Percentiles rank a stretch among this genome's conserved stretches.
phyloP scores from a whole-genome alignment of 176 grass and related monocot genomes.

The Themeda triandra region DNA sequence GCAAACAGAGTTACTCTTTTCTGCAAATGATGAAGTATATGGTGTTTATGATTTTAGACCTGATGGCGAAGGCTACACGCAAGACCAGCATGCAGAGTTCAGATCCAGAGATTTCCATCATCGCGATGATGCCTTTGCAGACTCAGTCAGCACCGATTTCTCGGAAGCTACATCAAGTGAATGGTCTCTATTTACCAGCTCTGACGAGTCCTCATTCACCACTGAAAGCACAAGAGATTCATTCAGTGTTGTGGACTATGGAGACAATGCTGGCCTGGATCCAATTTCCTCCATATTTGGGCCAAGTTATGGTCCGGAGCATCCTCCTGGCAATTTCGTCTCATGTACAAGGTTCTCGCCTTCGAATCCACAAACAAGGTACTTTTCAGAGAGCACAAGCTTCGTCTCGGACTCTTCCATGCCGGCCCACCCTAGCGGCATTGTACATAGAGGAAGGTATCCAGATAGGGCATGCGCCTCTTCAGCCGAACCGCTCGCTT shows the following conservation, averaged over 20 bases:
- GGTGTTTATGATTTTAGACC: conserved; percentile 65
- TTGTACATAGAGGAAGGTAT: conserved; percentile 86
- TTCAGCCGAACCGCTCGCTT: conserved; percentile 41
- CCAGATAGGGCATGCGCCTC: conserved; percentile 44
- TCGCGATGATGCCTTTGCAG: conserved; percentile 52
- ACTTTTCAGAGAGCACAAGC: conserved; percentile 57
- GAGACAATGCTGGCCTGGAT: conserved; percentile 62
- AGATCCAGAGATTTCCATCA: conserved; percentile 39
- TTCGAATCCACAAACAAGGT: conserved; percentile 69
- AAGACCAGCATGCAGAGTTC: conserved; percentile 36
- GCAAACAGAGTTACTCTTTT: conserved; percentile 18
- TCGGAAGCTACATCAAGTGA: conserved; percentile 91
- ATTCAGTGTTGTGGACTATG: conserved; percentile 79
- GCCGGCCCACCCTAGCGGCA: conserved; percentile 45
- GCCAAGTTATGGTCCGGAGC: conserved; percentile 57
- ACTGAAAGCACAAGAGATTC: conserved; percentile 99
- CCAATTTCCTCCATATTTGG: conserved; percentile 85
- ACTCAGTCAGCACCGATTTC: conserved; percentile 62
- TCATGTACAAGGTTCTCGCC: conserved; percentile 62
- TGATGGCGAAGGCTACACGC: conserved; percentile 26
- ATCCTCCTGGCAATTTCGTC: conserved; percentile 36
- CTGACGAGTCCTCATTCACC: conserved; percentile 96
- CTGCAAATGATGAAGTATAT: conserved; percentile 37
- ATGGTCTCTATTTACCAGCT: conserved; percentile 96
- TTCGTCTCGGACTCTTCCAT: conserved; percentile 47